These are phyloP conservation scores for Aureobasidium sp. DNA, from an alignment of 2,329 filamentous ascomycete genomes.

Conservation along the genomic window DNA sequence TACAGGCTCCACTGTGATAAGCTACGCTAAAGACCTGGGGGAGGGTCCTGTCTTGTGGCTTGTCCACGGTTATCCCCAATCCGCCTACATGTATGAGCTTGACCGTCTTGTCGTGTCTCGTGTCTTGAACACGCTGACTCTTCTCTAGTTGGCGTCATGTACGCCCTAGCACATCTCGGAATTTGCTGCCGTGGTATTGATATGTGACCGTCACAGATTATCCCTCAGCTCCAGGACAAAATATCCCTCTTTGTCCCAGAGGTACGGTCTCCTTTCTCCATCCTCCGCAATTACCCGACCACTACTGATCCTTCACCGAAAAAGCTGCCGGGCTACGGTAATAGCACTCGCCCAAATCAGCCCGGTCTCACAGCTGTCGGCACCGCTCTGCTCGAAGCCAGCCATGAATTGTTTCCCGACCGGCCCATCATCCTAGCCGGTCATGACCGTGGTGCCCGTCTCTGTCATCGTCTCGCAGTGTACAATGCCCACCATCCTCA, in stretches of 20 bases:
- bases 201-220: slow-evolving; percentile 27
- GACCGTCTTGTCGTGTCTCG: slow-evolving; percentile 6
- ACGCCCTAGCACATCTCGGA: slow-evolving; percentile 1
- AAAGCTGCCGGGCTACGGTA: slow-evolving; percentile 42
- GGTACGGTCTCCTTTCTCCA: slow-evolving; percentile 7
- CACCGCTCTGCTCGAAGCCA: slow-evolving; percentile 36
- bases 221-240: slow-evolving; percentile 33
- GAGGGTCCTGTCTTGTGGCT: slow-evolving; percentile 35
- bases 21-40: slow-evolving; percentile 29
- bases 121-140: not conserved
- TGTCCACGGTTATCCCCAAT: slow-evolving; percentile 43
- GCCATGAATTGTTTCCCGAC: slow-evolving; percentile 30
- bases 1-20: slow-evolving; percentile 27
- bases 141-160: slow-evolving; percentile 26
- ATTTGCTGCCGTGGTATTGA: not conserved
- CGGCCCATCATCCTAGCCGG: slow-evolving; percentile 40
- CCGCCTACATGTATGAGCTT: slow-evolving; percentile 30
- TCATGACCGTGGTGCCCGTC: slow-evolving; percentile 46
- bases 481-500: slow-evolving; percentile 27
- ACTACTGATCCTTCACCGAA: slow-evolving; percentile 2
- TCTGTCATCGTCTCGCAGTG: slow-evolving; percentile 44
- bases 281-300: not conserved
- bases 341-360: slow-evolving; percentile 31
- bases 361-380: slow-evolving; percentile 34
- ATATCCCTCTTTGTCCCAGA: slow-evolving; percentile 43